Evolutionary conservation across 2,329 filamentous ascomycete species (phyloP), one percentile per base, ranked within the genome.

Genomic region (Truncatella angustata): DNA sequence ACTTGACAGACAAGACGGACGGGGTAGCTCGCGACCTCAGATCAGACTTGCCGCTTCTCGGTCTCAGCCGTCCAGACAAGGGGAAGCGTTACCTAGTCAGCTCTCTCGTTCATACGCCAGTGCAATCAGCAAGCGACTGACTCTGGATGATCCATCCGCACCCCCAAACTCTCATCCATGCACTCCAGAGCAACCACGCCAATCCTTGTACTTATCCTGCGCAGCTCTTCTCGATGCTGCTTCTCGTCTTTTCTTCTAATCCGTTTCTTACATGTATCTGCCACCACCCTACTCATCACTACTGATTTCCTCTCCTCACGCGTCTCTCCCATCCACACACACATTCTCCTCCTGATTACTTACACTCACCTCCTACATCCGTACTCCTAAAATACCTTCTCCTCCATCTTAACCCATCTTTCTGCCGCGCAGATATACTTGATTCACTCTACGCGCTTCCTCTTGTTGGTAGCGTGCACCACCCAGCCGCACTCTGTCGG

Each of bases 291-390:
- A 43, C 40, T 18, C 11, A n/a, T n/a, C 36, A 40, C 36, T 7
- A 10, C 16, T 10, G 11, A 58, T 60, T 53, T 60, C 60, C 61
- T 59, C n/a, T n/a, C n/a, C n/a, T n/a, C n/a, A 58, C 58, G 55
- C 59, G 62, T 61, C 58, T 59, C 59, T 49, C 18, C 45, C 45
- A 49, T 49, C 32, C 20, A 5, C 18, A 43, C 18, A 61, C 54
- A 59, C 57, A 60, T 61, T 62, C 60, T 63, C 58, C 49, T 63
- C 51, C 55, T 55, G 58, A 52, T 53, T 60, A 50, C 58, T 55
- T 52, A 49, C 57, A 35, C 55, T 59, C 58, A 59, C 56, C 56
- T 53, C 53, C 57, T 58, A 56, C 58, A 54, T 37, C 49, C 39
- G 45, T 34, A 14, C 42, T 42, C 26, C 37, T 51, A 49, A 43